Conservation (phyloP, 768 basidiomycete genomes). For the Tylopilus balloui region DNA sequence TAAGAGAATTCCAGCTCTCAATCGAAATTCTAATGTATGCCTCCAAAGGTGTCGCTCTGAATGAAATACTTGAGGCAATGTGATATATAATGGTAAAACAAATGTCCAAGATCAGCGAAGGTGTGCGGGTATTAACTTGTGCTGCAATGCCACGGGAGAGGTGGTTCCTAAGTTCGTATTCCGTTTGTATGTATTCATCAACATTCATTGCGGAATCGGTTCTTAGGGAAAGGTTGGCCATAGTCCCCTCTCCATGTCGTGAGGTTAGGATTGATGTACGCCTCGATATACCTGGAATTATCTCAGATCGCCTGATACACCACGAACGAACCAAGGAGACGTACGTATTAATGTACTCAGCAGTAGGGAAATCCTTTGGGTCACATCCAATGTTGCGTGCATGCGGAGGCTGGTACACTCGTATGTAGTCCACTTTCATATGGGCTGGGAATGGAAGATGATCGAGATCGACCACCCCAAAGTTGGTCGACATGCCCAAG, state of each 20-base stretch:
- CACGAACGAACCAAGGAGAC: conserved; percentile 13
- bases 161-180: neutral
- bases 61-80: neutral
- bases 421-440: conserved; percentile 51
- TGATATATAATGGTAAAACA: neutral
- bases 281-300: conserved; percentile 50
- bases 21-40: neutral
- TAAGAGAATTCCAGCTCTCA: neutral
- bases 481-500: conserved; percentile 57
- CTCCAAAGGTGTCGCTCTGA: neutral
- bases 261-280: conserved; percentile 60
- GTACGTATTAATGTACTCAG: conserved; percentile 63
- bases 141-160: neutral
- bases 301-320: neutral
- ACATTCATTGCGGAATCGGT: conserved; percentile 41
- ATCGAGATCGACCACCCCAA: conserved; percentile 52
- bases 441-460: conserved; percentile 49
- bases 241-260: conserved; percentile 44
- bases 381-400: conserved; percentile 70
- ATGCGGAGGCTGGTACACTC: conserved; percentile 67
- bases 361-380: conserved; percentile 63
- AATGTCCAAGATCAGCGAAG: neutral
- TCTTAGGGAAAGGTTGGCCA: conserved; percentile 47
- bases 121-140: neutral
- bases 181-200: conserved; percentile 14